Conservation (phyloP, 1,284 basidiomycete genomes). For the Leccinum solheimii region DNA sequence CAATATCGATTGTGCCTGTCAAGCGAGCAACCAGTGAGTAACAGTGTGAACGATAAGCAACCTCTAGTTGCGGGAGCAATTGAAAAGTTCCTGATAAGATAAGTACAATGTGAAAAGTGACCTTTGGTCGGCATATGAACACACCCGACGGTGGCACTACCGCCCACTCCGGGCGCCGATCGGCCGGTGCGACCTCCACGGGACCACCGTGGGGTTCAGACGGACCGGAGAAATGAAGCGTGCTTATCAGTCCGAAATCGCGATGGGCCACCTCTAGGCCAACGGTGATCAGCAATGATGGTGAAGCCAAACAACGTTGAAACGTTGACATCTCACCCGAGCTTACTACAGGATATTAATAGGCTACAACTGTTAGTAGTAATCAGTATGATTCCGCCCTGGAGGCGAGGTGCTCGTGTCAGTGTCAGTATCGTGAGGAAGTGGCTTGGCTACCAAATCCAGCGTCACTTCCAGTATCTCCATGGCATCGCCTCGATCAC, state of each 20-base stretch:
- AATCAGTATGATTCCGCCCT: background rate
- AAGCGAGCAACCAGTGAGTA: background rate
- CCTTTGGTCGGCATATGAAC: background rate
- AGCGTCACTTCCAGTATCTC: background rate
- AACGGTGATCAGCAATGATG: background rate
- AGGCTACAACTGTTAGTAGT: background rate
- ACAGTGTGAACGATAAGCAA: background rate
- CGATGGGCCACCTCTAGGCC: background rate
- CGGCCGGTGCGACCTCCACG: background rate
- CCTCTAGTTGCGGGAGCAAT: background rate
- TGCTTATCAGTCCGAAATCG: background rate
- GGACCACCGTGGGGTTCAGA: background rate
- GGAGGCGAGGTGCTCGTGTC: background rate
- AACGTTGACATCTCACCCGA: background rate
- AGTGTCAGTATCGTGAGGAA: background rate
- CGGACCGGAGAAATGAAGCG: background rate
- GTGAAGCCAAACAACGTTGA: background rate
- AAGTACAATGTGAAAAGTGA: background rate
- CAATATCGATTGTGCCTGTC: background rate
- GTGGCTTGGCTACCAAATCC: background rate
- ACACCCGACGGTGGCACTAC: background rate
- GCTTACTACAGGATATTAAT: background rate
- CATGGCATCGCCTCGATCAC: background rate
- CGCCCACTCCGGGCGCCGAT: background rate
- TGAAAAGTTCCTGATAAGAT: background rate